Percentiles rank a stretch among this genome's conserved stretches.
Conservation (phyloP, 2,329 filamentous ascomycete species). For the Colletotrichum cordylinicola region DNA sequence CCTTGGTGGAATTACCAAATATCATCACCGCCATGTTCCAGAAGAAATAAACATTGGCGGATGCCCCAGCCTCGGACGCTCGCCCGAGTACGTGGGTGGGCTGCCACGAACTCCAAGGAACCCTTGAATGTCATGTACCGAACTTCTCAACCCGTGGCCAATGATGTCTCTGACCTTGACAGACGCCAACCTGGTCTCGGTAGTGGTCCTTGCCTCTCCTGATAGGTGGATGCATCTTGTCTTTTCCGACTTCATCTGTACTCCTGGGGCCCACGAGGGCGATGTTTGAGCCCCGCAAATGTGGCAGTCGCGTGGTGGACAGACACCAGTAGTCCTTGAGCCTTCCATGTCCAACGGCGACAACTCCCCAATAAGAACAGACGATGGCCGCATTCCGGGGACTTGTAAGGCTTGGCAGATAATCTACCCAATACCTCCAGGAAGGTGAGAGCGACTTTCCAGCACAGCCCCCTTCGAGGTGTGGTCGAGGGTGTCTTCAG, state of each 20-base stretch:
- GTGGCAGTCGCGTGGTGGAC: not conserved
- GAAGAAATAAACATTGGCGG: not conserved
- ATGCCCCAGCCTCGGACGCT: not conserved
- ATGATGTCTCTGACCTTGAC: not conserved
- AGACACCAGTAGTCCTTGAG: not conserved
- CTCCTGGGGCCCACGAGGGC: not conserved
- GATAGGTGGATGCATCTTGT: not conserved
- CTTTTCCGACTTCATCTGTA: not conserved
- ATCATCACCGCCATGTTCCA: not conserved
- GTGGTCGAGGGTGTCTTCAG: not conserved
- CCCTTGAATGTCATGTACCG: not conserved
- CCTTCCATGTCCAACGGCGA: not conserved
- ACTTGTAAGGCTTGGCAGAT: slow-evolving; percentile 1
- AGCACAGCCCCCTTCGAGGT: slow-evolving; percentile 5
- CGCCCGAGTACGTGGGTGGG: not conserved
- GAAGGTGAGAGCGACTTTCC: not conserved
- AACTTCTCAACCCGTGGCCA: not conserved
- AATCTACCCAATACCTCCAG: not conserved
- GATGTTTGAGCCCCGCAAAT: not conserved
- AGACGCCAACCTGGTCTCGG: not conserved
- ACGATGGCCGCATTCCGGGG: not conserved
- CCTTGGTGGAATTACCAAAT: slow-evolving; percentile 20
- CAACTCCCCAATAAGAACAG: not conserved
- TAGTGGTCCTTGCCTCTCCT: not conserved
- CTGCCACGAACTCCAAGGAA: not conserved